A percentile compares a stretch with the other conserved stretches of the same genome.
These are phyloP conservation scores for Bryum argenteum DNA, from an alignment of 225 moss, liverwort and hornwort genomes.

Conservation along the genomic window DNA sequence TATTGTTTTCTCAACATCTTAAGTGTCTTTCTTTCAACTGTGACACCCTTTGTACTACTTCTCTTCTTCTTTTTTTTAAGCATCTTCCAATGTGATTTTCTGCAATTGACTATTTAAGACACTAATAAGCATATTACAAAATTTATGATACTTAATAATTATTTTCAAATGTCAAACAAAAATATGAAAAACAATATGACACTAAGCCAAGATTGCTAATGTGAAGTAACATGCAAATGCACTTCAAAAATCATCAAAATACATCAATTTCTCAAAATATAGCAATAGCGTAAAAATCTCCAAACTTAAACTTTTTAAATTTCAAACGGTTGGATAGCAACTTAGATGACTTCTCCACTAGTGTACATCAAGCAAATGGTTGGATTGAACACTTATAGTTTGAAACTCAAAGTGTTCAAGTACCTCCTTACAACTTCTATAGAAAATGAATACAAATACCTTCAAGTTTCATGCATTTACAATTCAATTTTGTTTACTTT, in stretches of 20 bases:
- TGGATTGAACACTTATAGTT: not conserved
- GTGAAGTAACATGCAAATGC: not conserved
- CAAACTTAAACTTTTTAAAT: not conserved
- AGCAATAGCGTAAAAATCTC: not conserved
- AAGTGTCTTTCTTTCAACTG: conserved; percentile 24
- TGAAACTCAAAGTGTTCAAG: not conserved
- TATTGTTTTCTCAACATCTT: conserved; percentile 53
- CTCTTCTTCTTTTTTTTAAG: conserved; percentile 17
- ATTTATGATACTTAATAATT: not conserved
- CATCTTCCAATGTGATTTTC: conserved; percentile 1
- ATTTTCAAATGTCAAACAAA: not conserved
- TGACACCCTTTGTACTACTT: not conserved
- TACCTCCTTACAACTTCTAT: conserved; percentile 12
- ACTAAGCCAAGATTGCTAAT: not conserved
- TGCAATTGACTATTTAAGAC: not conserved
- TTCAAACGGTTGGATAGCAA: not conserved
- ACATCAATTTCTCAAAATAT: too few species aligned
- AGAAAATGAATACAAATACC: too few species aligned
- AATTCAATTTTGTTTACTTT: not conserved
- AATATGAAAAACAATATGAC: not conserved
- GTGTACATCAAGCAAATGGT: not conserved
- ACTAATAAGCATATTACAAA: not conserved
- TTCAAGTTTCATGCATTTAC: too few species aligned
- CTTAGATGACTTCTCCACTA: too few species aligned
- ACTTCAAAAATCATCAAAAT: not conserved